A percentile compares a stretch with the other conserved stretches of the same genome.
These are phyloP conservation scores for Calophaca sinica DNA, from an alignment of 306 rosid genomes.

Conservation along the genomic window DNA sequence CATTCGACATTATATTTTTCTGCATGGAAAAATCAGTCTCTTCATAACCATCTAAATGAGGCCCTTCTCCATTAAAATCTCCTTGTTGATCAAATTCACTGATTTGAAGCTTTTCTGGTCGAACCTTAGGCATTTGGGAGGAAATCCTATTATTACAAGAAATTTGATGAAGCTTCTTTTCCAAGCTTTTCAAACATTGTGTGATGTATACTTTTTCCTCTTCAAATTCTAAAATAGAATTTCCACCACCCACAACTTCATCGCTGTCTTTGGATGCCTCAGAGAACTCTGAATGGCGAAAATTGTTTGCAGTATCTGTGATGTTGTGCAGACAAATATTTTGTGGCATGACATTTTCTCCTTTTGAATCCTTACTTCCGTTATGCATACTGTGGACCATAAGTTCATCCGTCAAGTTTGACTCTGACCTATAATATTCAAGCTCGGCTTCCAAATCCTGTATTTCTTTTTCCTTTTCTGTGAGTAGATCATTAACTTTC, in stretches of 20 bases:
- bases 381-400: slow-evolving; percentile 29
- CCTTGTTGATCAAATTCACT: slow-evolving; percentile 47
- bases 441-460: slow-evolving; percentile 89
- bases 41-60: slow-evolving; percentile 53
- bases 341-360: slow-evolving; percentile 43
- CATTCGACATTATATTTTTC: slow-evolving; percentile 45
- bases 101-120: slow-evolving; percentile 49
- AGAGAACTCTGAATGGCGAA: slow-evolving; percentile 40
- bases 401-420: slow-evolving; percentile 44
- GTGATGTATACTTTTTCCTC: slow-evolving; percentile 72
- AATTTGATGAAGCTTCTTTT: slow-evolving; percentile 59
- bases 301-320: slow-evolving; percentile 27
- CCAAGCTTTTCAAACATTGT: slow-evolving; percentile 68
- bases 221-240: slow-evolving; percentile 60
- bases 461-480: slow-evolving; percentile 78
- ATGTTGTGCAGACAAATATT: slow-evolving; percentile 37
- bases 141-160: slow-evolving; percentile 41
- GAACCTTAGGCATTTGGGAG: slow-evolving; percentile 35
- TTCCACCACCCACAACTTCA: slow-evolving; percentile 48
- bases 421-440: slow-evolving; percentile 59
- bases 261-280: slow-evolving; percentile 49
- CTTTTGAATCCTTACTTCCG: slow-evolving; percentile 48
- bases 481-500: slow-evolving; percentile 75
- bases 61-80: slow-evolving; percentile 44
- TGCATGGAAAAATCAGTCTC: slow-evolving; percentile 42